Conservation (phyloP, 2,329 filamentous ascomycete genomes). For the Colletotrichum shisoi region DNA sequence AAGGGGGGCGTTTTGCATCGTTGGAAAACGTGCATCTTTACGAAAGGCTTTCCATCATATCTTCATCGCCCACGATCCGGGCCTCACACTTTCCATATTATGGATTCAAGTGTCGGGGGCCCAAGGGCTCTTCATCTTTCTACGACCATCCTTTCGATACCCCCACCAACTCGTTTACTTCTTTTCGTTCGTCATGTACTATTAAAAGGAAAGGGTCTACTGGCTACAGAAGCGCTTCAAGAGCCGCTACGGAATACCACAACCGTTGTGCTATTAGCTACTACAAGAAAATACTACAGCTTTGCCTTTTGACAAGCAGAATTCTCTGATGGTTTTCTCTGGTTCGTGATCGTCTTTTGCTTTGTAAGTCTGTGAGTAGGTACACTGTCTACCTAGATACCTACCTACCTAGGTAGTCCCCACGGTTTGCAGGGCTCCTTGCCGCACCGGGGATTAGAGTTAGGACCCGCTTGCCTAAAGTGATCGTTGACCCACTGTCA, state of each 20-base stretch:
- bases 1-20: conserved; percentile 21
- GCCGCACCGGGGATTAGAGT: conserved; percentile 2
- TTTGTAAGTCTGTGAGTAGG: background rate
- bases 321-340: background rate
- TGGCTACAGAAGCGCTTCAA: conserved; percentile 11
- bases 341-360: background rate
- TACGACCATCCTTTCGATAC: conserved; percentile 38
- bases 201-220: conserved; percentile 19
- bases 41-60: conserved; percentile 14
- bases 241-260: conserved; percentile 4
- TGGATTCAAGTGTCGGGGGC: conserved; percentile 5
- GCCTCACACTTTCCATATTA: background rate
- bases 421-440: conserved; percentile 10
- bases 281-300: background rate
- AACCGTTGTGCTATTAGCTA: conserved; percentile 11
- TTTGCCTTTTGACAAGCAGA: background rate
- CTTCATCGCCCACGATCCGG: background rate
- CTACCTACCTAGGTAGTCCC: background rate
- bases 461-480: conserved; percentile 4
- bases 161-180: conserved; percentile 31
- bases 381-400: background rate
- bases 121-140: conserved; percentile 15
- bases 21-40: conserved; percentile 7
- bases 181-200: conserved; percentile 32
- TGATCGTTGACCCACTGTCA: background rate